Conservation (phyloP, 2,329 filamentous ascomycete genomes). For the Dactylellina parvicollis region DNA sequence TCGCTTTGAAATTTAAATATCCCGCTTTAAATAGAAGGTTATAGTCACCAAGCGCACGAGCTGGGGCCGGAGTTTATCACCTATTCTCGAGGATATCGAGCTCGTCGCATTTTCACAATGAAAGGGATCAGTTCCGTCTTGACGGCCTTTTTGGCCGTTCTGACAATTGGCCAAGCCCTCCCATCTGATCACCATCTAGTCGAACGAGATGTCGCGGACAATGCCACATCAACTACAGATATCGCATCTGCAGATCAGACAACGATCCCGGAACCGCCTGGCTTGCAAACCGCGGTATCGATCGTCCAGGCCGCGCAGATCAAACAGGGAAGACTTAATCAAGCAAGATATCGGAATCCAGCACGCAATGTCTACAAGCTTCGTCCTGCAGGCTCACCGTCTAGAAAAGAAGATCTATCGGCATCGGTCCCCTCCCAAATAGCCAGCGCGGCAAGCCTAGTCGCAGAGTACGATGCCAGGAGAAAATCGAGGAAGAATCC, state of each 20-base stretch:
- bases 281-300: not conserved
- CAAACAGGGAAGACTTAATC: slow-evolving; percentile 7
- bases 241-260: not conserved
- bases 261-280: not conserved
- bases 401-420: not conserved
- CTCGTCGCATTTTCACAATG: not conserved
- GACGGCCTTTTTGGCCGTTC: slow-evolving; percentile 2
- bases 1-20: too few species aligned
- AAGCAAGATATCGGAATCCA: slow-evolving; percentile 2
- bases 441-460: not conserved
- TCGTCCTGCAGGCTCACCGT: not conserved
- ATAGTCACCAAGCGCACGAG: too few species aligned
- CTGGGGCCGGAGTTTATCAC: too few species aligned
- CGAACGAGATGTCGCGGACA: not conserved
- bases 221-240: not conserved
- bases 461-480: slow-evolving; percentile 11
- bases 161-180: not conserved
- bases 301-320: slow-evolving; percentile 5
- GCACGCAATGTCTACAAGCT: not conserved
- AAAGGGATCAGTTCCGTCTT: slow-evolving; percentile 8
- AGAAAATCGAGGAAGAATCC: slow-evolving; percentile 3
- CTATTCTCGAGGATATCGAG: too few species aligned
- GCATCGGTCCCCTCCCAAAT: not conserved
- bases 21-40: too few species aligned
- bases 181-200: too few species aligned